Evolutionary conservation across 2,329 filamentous ascomycete genomes (phyloP).

Genomic region (Clarireedia sp.): DNA sequence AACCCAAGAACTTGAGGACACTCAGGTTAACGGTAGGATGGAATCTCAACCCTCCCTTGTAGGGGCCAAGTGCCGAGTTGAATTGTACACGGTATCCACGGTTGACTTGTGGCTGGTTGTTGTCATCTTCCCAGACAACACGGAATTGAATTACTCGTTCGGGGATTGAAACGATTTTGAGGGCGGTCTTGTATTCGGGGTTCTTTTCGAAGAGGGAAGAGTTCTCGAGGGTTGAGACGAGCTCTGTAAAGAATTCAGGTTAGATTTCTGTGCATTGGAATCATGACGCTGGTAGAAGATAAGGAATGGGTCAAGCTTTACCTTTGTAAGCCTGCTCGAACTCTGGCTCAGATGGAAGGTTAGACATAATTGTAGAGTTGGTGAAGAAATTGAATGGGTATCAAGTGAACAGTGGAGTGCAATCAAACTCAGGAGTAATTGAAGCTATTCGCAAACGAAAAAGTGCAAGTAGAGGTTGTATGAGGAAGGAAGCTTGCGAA

Average conservation of each 20-base stretch:
- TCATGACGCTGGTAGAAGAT: neutral
- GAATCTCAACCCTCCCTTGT: conserved; percentile 95
- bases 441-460: no score
- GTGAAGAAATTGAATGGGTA: neutral
- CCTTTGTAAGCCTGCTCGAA: conserved; percentile 98
- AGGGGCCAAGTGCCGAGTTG: conserved; percentile 94
- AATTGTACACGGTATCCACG: conserved; percentile 95
- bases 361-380: conserved; percentile 52
- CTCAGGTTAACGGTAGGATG: conserved; percentile 80
- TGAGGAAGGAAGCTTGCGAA: neutral
- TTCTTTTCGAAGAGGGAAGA: conserved; percentile 87
- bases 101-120: conserved; percentile 83
- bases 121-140: conserved; percentile 94
- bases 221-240: conserved; percentile 88
- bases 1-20: conserved; percentile 92
- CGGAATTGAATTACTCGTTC: conserved; percentile 97
- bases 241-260: conserved; percentile 50
- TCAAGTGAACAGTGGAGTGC: neutral
- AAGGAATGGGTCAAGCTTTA: conserved; percentile 36
- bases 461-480: neutral
- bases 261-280: neutral
- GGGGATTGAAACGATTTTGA: conserved; percentile 79
- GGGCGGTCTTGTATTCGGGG: conserved; percentile 88
- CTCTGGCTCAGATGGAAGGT: conserved; percentile 84
- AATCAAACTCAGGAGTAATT: no score